Evolutionary conservation across 1,284 basidiomycete species (phyloP).

Genomic region (Malassezia vespertilionis): DNA sequence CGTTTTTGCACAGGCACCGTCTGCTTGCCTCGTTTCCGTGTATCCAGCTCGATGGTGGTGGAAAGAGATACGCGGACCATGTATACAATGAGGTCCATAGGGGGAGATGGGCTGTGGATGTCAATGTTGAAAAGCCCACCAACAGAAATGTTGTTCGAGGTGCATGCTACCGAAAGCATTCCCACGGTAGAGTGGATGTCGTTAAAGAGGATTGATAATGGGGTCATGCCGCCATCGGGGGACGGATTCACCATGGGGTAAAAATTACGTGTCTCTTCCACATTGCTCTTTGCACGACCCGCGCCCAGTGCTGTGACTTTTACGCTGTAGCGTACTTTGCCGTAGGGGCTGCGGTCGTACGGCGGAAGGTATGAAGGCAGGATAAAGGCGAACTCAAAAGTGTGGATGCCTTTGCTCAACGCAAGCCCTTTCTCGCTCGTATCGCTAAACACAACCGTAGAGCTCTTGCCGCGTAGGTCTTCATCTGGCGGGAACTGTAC

Average conservation of each 20-base stretch:
- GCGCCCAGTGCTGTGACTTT: slow-evolving; percentile 44
- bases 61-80: slow-evolving; percentile 42
- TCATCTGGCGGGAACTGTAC: slow-evolving; percentile 2
- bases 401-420: slow-evolving; percentile 44
- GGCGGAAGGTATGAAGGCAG: slow-evolving; percentile 41
- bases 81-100: slow-evolving; percentile 41
- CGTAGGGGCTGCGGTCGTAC: slow-evolving; percentile 43
- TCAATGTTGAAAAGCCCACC: slow-evolving; percentile 47
- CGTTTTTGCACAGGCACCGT: slow-evolving; percentile 35
- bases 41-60: slow-evolving; percentile 40
- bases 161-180: slow-evolving; percentile 43
- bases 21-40: slow-evolving; percentile 35
- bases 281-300: slow-evolving; percentile 37
- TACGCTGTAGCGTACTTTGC: slow-evolving; percentile 42
- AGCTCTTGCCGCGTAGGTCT: slow-evolving; percentile 16
- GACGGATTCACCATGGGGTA: slow-evolving; percentile 47
- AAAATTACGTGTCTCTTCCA: slow-evolving; percentile 42
- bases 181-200: slow-evolving; percentile 46
- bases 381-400: slow-evolving; percentile 47
- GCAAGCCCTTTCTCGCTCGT: slow-evolving; percentile 32
- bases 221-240: slow-evolving; percentile 38
- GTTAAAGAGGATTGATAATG: slow-evolving; percentile 45
- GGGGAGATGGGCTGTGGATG: slow-evolving; percentile 41
- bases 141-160: slow-evolving; percentile 45
- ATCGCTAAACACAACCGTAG: slow-evolving; percentile 11